Conservation (phyloP, 2,329 filamentous ascomycete species). For the Verticillium isaacii region DNA sequence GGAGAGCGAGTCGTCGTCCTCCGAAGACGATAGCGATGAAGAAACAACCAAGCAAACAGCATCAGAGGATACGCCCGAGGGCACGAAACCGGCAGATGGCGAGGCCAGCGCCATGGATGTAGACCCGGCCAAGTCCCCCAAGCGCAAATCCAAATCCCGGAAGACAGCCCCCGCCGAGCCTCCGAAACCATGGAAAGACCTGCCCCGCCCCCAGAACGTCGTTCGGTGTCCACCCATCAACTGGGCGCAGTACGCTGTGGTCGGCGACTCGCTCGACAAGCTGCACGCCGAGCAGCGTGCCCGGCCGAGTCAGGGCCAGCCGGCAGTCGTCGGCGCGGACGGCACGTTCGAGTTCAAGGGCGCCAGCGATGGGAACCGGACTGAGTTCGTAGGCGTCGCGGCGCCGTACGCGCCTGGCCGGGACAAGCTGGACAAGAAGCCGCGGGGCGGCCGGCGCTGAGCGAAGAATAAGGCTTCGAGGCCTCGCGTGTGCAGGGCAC, state of each 20-base stretch:
- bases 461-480: not conserved
- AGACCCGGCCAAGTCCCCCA: slow-evolving; percentile 1
- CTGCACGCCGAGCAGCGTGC: slow-evolving; percentile 75
- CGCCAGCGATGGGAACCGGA: slow-evolving; percentile 35
- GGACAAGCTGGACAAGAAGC: slow-evolving; percentile 40
- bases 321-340: slow-evolving; percentile 34
- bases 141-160: slow-evolving; percentile 6
- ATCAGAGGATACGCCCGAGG: slow-evolving; percentile 1
- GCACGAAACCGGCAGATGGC: not conserved
- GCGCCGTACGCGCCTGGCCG: slow-evolving; percentile 50
- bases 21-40: slow-evolving; percentile 20
- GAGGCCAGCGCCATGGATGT: not conserved
- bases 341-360: slow-evolving; percentile 45
- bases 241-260: slow-evolving; percentile 91
- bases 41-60: slow-evolving; percentile 16
- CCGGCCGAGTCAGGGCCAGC: slow-evolving; percentile 54
- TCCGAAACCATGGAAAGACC: slow-evolving; percentile 46
- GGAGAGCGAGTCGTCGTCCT: slow-evolving; percentile 11
- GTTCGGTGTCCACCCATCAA: slow-evolving; percentile 86
- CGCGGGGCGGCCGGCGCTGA: slow-evolving; percentile 25
- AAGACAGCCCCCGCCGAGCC: not conserved
- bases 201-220: slow-evolving; percentile 76
- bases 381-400: slow-evolving; percentile 43
- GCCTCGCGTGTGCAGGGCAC: not conserved
- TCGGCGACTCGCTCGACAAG: slow-evolving; percentile 77